Conservation (phyloP, 2,329 filamentous ascomycete species). For the Anisogramma anomala region DNA sequence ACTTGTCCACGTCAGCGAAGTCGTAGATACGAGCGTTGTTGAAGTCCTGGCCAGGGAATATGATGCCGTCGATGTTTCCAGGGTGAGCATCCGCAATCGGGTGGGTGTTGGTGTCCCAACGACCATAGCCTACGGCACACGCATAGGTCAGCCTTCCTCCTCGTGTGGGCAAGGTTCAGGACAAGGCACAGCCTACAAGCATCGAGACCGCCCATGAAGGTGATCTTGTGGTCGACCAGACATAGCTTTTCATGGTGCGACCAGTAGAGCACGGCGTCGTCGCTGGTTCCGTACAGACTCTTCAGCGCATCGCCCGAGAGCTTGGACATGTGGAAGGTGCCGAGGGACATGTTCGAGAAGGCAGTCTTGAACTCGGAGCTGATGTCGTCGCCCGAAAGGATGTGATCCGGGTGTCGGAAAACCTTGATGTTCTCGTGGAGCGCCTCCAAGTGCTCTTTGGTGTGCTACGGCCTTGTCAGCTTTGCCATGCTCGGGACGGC, state of each 20-base stretch:
- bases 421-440: slow-evolving; percentile 78
- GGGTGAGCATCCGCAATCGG: slow-evolving; percentile 77
- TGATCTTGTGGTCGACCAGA: slow-evolving; percentile 63
- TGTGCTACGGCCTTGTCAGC: slow-evolving; percentile 40
- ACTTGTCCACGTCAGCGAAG: slow-evolving; percentile 65
- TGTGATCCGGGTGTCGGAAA: slow-evolving; percentile 82
- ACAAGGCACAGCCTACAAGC: slow-evolving; percentile 42
- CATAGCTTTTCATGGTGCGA: slow-evolving; percentile 89
- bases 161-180: no score
- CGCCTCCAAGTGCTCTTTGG: slow-evolving; percentile 64
- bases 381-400: slow-evolving; percentile 47
- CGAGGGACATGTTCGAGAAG: slow-evolving; percentile 26
- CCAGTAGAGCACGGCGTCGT: slow-evolving; percentile 80
- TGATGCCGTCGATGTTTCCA: slow-evolving; percentile 57
- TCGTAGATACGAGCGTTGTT: slow-evolving; percentile 82
- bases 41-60: slow-evolving; percentile 87
- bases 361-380: slow-evolving; percentile 14
- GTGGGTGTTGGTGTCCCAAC: slow-evolving; percentile 82
- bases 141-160: no score
- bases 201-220: slow-evolving; percentile 87
- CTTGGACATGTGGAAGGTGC: slow-evolving; percentile 46
- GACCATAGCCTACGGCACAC: slow-evolving; percentile 70
- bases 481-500: background rate
- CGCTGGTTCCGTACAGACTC: slow-evolving; percentile 68
- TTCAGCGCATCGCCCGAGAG: slow-evolving; percentile 64